phyloP scores from a whole-genome alignment of 2,329 filamentous ascomycete species.

The Helotiales sp. region DNA sequence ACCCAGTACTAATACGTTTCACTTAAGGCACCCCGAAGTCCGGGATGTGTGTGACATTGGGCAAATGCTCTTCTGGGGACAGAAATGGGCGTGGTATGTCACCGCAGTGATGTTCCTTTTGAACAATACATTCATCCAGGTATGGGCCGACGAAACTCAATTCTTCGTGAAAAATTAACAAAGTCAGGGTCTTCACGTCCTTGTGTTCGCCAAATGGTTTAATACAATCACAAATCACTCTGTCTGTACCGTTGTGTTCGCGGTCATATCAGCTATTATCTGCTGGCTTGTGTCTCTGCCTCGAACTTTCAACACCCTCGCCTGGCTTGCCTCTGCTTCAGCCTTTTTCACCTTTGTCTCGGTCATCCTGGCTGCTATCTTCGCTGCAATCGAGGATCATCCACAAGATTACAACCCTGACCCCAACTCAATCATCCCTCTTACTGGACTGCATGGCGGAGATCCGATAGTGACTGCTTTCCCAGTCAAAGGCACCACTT shows the following conservation, averaged over 20 bases:
- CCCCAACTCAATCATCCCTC: constrained; percentile 37
- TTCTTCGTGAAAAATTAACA: neutral
- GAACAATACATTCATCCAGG: constrained; percentile 92
- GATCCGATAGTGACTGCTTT: constrained; percentile 68
- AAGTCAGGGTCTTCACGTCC: constrained; percentile 70
- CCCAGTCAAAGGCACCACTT: constrained; percentile 69
- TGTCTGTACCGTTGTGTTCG: constrained; percentile 79
- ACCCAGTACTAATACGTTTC: too few relatives aligned
- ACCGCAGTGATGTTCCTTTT: constrained; percentile 85
- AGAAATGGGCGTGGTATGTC: constrained; percentile 68
- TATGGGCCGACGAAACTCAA: constrained; percentile 27
- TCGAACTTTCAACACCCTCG: constrained; percentile 78
- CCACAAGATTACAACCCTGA: constrained; percentile 65
- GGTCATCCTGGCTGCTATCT: constrained; percentile 80
- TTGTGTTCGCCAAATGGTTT: constrained; percentile 82
- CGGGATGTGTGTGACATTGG: constrained; percentile 93
- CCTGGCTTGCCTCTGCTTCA: constrained; percentile 75
- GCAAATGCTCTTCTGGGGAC: constrained; percentile 90
- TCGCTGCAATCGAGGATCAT: constrained; percentile 73
- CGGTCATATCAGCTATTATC: constrained; percentile 70
- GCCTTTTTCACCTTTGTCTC: constrained; percentile 90
- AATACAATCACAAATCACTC: constrained; percentile 80
- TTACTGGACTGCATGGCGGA: constrained; percentile 44
- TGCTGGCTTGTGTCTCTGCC: constrained; percentile 81
- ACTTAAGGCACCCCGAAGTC: constrained; percentile 69